Evolutionary conservation across 1,139 yeast species (phyloP).

Genomic region (Eremothecium cymbalariae): DNA sequence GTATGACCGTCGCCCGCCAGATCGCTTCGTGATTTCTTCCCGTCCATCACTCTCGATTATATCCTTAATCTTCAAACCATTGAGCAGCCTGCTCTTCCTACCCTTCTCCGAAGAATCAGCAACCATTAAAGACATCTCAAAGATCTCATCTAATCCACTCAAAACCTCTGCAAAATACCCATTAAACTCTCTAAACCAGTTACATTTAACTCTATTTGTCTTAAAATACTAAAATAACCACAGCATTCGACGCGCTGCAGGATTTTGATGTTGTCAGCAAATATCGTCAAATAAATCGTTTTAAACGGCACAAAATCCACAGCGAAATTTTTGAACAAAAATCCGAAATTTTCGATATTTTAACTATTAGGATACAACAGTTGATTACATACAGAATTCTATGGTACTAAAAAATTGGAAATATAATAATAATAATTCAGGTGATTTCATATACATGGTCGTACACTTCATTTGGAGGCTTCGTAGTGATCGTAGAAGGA

Average conservation of each 20-base stretch:
- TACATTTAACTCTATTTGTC: too few relatives aligned
- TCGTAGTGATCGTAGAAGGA: slow-evolving; percentile 2
- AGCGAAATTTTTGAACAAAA: too few relatives aligned
- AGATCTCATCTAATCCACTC: not conserved
- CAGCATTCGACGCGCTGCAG: too few relatives aligned
- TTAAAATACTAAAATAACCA: too few relatives aligned
- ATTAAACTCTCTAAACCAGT: not conserved
- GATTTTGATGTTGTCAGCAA: too few relatives aligned
- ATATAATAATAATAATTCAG: slow-evolving; percentile 4
- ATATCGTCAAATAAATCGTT: too few relatives aligned
- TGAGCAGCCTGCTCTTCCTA: slow-evolving; percentile 2
- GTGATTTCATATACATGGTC: slow-evolving; percentile 6
- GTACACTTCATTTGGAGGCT: slow-evolving; percentile 5
- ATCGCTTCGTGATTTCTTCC: not conserved
- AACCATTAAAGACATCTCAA: not conserved
- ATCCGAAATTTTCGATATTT: too few relatives aligned
- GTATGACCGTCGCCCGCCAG: not conserved
- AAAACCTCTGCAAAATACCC: not conserved
- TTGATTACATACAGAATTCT: slow-evolving; percentile 6
- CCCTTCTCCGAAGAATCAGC: not conserved
- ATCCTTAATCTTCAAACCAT: slow-evolving; percentile 3
- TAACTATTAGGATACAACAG: slow-evolving; percentile 2
- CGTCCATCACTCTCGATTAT: not conserved
- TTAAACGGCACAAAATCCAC: too few relatives aligned
- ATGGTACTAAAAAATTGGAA: slow-evolving; percentile 6